A percentile compares a stretch with the other conserved stretches of the same genome.
Evolutionary conservation across 345 rosid genomes (phyloP).

Genomic region (Populus euphratica): DNA sequence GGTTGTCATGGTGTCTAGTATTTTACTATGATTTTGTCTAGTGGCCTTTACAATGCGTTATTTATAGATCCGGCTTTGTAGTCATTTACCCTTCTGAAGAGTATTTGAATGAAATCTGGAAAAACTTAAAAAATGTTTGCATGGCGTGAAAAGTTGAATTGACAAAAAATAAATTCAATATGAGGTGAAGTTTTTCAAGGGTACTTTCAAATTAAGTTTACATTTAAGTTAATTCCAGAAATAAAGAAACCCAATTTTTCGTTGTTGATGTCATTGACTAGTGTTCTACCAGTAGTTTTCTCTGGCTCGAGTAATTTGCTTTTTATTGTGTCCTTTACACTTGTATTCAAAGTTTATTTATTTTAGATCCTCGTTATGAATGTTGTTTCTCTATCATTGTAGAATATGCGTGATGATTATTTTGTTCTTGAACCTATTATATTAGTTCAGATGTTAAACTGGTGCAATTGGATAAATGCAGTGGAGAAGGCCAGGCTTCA

Average conservation of each 20-base stretch:
- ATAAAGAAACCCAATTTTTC: neutral
- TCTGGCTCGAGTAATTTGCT: neutral
- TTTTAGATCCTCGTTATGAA: neutral
- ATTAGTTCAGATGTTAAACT: slow-evolving; percentile 8
- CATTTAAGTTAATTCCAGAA: neutral
- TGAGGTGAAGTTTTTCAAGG: neutral
- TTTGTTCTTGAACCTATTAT: neutral
- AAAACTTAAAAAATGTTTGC: neutral
- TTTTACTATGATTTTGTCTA: neutral
- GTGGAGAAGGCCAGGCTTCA: slow-evolving; percentile 2
- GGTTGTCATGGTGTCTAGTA: neutral
- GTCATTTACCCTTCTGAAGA: neutral
- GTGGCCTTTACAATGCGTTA: neutral
- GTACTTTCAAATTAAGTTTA: neutral
- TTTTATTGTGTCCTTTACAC: neutral
- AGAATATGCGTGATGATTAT: neutral
- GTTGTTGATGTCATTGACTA: neutral
- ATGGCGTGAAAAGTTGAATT: neutral
- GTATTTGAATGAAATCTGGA: neutral
- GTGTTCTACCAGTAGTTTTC: neutral
- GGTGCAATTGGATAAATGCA: slow-evolving; percentile 11
- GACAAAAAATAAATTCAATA: too few relatives aligned
- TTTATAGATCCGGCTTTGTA: neutral
- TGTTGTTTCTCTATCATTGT: neutral
- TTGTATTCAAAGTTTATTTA: neutral